Evolutionary conservation across 139 green algal species (phyloP).

Genomic region (Coccomyxa sp.): DNA sequence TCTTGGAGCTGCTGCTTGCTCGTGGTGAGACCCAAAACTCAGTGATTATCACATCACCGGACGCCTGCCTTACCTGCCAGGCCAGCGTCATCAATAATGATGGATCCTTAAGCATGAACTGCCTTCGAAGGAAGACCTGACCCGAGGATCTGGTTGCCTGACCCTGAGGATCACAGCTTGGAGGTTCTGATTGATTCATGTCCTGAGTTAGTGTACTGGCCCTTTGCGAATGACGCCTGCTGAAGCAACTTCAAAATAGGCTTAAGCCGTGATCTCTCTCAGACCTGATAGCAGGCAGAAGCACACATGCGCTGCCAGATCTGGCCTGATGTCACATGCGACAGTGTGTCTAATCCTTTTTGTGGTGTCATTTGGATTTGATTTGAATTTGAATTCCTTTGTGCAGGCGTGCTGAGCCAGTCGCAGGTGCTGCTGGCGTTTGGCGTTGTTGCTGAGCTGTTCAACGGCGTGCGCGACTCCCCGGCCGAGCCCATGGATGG

Average conservation of each 20-base stretch:
- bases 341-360: background rate
- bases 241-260: no score
- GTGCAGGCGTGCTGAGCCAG: background rate
- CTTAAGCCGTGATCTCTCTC: no score
- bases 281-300: background rate
- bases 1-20: slow-evolving; percentile 3
- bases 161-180: background rate
- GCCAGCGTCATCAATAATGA: background rate
- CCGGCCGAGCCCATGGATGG: background rate
- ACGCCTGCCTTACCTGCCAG: background rate
- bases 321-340: background rate
- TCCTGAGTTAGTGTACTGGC: no score
- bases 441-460: slow-evolving; percentile 1
- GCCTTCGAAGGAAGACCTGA: background rate
- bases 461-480: background rate
- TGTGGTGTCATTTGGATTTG: no score
- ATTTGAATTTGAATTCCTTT: no score
- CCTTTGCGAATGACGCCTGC: no score
- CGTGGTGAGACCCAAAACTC: background rate
- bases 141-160: background rate
- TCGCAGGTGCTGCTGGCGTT: slow-evolving; percentile 2
- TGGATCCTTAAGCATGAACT: background rate
- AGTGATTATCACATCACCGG: background rate
- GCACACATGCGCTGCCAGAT: background rate
- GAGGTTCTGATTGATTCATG: background rate